Evolutionary conservation across 495 filamentous ascomycete genomes (phyloP).

Genomic region (Xylaria bambusicola): DNA sequence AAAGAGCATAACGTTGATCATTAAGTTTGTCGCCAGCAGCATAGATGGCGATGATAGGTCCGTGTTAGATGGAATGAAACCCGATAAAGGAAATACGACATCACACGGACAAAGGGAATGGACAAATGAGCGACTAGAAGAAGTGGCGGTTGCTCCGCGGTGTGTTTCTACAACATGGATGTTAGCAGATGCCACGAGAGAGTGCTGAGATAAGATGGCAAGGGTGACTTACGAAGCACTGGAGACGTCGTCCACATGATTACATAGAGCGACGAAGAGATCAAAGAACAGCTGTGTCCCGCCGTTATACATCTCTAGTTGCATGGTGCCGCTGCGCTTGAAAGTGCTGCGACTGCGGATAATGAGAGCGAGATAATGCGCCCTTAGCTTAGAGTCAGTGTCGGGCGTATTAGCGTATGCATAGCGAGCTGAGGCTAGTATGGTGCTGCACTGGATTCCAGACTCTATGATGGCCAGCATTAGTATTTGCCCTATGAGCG

Average conservation of each 20-base stretch:
- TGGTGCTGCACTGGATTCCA: constrained; percentile 80
- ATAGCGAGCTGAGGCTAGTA: constrained; percentile 78
- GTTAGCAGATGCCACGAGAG: background rate
- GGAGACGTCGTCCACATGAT: constrained; percentile 73
- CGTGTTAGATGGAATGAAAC: constrained; percentile 16
- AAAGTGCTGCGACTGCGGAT: constrained; percentile 82
- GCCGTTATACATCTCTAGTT: constrained; percentile 87
- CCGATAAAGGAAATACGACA: constrained; percentile 1
- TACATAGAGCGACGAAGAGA: constrained; percentile 88
- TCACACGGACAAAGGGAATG: constrained; percentile 5
- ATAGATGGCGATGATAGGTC: constrained; percentile 10
- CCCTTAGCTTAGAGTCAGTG: constrained; percentile 81
- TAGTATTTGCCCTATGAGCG: constrained; percentile 10
- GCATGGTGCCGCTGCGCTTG: constrained; percentile 95
- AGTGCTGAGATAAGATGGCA: background rate
- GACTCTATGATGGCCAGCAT: constrained; percentile 50
- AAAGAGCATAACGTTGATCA: constrained; percentile 29
- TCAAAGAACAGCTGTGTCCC: constrained; percentile 85
- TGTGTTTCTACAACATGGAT: constrained; percentile 30
- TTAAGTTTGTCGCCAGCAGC: constrained; percentile 16
- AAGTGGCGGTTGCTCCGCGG: constrained; percentile 44
- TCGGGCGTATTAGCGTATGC: constrained; percentile 89
- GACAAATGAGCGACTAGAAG: constrained; percentile 19
- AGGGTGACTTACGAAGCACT: constrained; percentile 45
- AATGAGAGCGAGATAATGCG: constrained; percentile 90